Evolutionary conservation across 495 filamentous ascomycete genomes (phyloP), one percentile per base, ranked within the genome.

Genomic region (Daldinia vernicosa): DNA sequence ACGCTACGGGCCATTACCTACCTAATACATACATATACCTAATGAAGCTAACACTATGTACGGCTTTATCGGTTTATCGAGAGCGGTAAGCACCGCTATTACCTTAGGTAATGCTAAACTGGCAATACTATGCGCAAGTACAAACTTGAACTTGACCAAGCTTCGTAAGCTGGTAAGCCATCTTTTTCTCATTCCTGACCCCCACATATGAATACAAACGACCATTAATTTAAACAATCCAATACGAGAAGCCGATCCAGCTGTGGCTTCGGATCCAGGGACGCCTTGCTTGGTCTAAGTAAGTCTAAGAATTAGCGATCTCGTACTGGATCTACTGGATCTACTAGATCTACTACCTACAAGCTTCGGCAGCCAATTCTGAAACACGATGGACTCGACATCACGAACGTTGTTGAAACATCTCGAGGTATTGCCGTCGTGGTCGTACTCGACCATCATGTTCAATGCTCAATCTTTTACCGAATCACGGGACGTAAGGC

Each of bases 361-460:
- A 62, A 56, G 39, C 58, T 40, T 30, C 58, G 33, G 52, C 35
- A 24, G 4, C 22, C 24, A 30, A 30, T 52, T 61, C 63, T 73
- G 70, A 73, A 73, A 73, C 70, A 66, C 53, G 65, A 66, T 50
- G 61, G 66, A 58, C 66, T 69, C 60, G 57, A 57, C 61, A 65
- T 69, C 39, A 69, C 51, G 51, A 66, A 63, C 40, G 45, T 63
- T 14, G 54, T 73, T 69, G 70, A 73, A 69, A 69, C 70, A 66
- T 73, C 14, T 32, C 55, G 51, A 65, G 27, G 55, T 58, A 57
- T 63, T 45, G 27, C 24, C 56, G 30, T 56, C 33, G 30, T 52
- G 22, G 43, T 59, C 37, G 55, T 60, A 72, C 39, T 68, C 55
- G 32, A 68, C 60, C 39, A 57, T 60, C 35, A 45, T 60, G 51